A percentile compares a stretch with the other conserved stretches of the same genome.
Conservation (phyloP, 345 rosid genomes). For the Erysimum cheiranthoides region DNA sequence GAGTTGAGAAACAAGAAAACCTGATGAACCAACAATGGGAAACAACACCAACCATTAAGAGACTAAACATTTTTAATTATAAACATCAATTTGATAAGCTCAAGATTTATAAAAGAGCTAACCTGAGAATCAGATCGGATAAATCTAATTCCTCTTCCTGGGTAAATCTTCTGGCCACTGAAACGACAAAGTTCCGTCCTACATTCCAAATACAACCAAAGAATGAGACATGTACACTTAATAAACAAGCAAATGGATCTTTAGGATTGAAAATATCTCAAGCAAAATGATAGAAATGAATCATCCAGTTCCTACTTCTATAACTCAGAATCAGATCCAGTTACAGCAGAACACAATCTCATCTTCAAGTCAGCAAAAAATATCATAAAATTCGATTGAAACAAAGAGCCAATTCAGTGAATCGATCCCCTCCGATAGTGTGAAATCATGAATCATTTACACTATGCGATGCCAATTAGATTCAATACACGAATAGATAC, state of each 20-base stretch:
- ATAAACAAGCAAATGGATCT: background rate
- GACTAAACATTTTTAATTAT: background rate
- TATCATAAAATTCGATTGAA: background rate
- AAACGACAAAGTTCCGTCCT: slow-evolving; percentile 53
- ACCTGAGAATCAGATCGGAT: slow-evolving; percentile 53
- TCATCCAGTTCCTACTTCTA: background rate
- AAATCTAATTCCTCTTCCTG: slow-evolving; percentile 50
- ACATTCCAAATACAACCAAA: background rate
- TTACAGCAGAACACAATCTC: background rate
- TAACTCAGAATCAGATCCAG: slow-evolving; percentile 23
- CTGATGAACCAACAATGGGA: slow-evolving; percentile 42
- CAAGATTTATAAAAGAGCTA: background rate
- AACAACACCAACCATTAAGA: background rate
- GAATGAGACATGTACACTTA: background rate
- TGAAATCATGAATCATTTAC: slow-evolving; percentile 6
- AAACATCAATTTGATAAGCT: background rate
- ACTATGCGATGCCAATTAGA: background rate
- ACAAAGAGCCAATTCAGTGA: background rate
- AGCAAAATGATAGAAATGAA: slow-evolving; percentile 3
- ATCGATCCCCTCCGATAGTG: background rate
- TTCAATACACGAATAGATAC: background rate
- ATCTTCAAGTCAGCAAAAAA: background rate
- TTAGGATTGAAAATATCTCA: background rate
- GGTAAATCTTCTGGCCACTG: slow-evolving; percentile 52
- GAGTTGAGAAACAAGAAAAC: slow-evolving; percentile 91